Percentiles rank a stretch among this genome's conserved stretches.
Conservation (phyloP, 306 rosid genomes). For the Pachyrhizus erosus region DNA sequence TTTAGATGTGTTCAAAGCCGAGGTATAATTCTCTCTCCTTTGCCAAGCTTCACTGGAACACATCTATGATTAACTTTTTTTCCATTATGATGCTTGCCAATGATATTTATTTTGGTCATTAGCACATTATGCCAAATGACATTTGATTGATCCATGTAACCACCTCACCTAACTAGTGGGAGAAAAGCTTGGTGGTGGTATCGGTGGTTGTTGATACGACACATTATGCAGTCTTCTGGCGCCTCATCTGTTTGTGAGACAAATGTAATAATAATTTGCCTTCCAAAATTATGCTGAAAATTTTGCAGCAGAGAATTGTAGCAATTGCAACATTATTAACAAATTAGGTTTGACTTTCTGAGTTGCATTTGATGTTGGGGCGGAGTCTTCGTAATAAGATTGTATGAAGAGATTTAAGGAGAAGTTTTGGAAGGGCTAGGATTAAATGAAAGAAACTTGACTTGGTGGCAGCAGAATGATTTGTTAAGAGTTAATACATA, state of each 20-base stretch:
- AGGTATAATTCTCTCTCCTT: constrained; percentile 59
- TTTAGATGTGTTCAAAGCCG: constrained; percentile 91
- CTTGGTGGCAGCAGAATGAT: background rate
- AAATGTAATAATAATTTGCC: background rate
- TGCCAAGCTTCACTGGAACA: constrained; percentile 16
- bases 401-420: background rate
- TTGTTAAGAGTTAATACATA: background rate
- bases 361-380: constrained; percentile 10
- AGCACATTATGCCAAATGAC: background rate
- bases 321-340: background rate
- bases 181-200: background rate
- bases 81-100: constrained; percentile 20
- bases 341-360: background rate
- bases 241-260: background rate
- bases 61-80: background rate
- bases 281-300: background rate
- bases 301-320: constrained; percentile 19
- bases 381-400: background rate
- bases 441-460: constrained; percentile 18
- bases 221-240: background rate
- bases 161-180: background rate
- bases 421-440: background rate
- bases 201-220: background rate
- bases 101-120: constrained; percentile 22
- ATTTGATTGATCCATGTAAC: background rate